phyloP scores from a whole-genome alignment of 805 yeast genomes.

The Metschnikowia aberdeeniae region DNA sequence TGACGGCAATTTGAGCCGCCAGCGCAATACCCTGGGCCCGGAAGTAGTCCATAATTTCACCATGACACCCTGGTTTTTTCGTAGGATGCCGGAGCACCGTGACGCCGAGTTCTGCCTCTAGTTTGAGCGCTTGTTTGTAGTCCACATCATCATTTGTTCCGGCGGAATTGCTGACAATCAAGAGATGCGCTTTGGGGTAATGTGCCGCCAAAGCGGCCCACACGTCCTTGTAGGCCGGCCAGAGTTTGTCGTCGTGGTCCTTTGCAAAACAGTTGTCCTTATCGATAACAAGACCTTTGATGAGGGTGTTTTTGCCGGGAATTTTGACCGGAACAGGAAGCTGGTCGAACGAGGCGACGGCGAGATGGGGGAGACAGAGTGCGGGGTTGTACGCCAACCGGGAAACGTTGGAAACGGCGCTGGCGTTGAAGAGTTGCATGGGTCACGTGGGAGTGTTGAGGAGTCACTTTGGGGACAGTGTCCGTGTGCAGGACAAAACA shows the following conservation, averaged over 20 bases:
- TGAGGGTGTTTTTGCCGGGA: slow-evolving; percentile 29
- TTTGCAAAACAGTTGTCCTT: slow-evolving; percentile 94
- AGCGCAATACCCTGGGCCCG: slow-evolving; percentile 37
- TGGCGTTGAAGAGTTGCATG: slow-evolving; percentile 52
- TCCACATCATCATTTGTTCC: slow-evolving; percentile 76
- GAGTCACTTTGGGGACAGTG: no score
- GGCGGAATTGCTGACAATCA: slow-evolving; percentile 89
- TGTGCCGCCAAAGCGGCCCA: slow-evolving; percentile 54
- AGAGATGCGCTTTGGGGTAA: slow-evolving; percentile 60
- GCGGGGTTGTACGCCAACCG: slow-evolving; percentile 59
- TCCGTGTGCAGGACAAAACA: neutral
- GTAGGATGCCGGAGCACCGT: slow-evolving; percentile 65
- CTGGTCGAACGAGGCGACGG: slow-evolving; percentile 54
- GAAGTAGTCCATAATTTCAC: slow-evolving; percentile 64
- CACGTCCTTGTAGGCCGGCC: slow-evolving; percentile 58
- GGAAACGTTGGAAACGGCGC: slow-evolving; percentile 70
- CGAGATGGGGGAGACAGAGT: slow-evolving; percentile 63
- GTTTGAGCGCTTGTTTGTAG: slow-evolving; percentile 52
- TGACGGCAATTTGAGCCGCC: slow-evolving; percentile 69
- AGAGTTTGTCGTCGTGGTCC: slow-evolving; percentile 73
- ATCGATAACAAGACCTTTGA: slow-evolving; percentile 80
- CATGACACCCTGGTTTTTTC: slow-evolving; percentile 78
- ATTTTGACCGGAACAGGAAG: slow-evolving; percentile 51
- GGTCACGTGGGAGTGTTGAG: no score
- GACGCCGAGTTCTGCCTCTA: slow-evolving; percentile 66